Percentiles rank a stretch among this genome's conserved stretches.
Conservation (phyloP, 2,329 filamentous ascomycete genomes). For the Penicillium paneum region DNA sequence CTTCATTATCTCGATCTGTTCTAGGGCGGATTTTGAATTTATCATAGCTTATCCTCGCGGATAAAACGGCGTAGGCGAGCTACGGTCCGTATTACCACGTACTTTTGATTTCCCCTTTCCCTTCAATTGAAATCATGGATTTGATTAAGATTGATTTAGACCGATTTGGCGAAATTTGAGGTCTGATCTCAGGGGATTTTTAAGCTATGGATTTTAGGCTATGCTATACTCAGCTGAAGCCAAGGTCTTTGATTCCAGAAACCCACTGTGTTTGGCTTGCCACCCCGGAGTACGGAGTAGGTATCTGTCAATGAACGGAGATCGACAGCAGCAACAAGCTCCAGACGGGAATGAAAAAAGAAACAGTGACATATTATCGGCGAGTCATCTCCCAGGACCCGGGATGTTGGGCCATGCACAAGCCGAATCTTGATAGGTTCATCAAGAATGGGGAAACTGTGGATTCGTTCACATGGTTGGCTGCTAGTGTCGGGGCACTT, state of each 20-base stretch:
- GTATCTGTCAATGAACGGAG: constrained; percentile 12
- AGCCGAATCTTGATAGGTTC: constrained; percentile 23
- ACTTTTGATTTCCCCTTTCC: constrained; percentile 1
- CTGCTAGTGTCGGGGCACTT: constrained; percentile 21
- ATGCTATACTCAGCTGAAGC: constrained; percentile 11
- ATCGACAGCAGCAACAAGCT: constrained; percentile 5
- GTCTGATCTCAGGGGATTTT: constrained; percentile 23
- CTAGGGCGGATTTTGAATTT: constrained; percentile 7
- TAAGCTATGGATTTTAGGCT: neutral
- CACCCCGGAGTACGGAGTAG: constrained; percentile 8
- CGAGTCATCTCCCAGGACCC: constrained; percentile 24
- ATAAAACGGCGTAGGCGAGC: neutral
- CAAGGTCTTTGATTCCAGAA: neutral
- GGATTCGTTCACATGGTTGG: constrained; percentile 15
- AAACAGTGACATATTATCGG: constrained; percentile 12
- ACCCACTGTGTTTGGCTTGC: neutral
- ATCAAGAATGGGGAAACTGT: constrained; percentile 1
- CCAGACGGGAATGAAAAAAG: neutral
- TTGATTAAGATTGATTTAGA: neutral
- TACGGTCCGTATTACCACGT: neutral
- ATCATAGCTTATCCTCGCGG: neutral
- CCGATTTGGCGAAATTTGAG: constrained; percentile 10
- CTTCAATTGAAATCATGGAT: neutral
- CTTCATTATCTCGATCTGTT: constrained; percentile 14
- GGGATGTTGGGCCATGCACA: constrained; percentile 24